Conservation (phyloP, 2,329 filamentous ascomycete genomes). For the Blastomyces gilchristii region DNA sequence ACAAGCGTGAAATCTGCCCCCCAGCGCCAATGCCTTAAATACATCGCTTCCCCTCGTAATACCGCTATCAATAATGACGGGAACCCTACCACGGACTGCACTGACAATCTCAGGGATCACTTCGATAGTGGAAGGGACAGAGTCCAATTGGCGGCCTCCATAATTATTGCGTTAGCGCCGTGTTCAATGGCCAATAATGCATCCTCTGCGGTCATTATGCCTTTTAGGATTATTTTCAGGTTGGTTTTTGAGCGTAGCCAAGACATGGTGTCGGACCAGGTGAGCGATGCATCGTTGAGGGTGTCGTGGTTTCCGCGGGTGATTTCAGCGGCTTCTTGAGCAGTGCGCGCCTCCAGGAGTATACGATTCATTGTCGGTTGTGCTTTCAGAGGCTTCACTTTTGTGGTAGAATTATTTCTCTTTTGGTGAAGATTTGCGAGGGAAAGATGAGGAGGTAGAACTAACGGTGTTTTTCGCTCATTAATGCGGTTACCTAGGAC, state of each 20-base stretch:
- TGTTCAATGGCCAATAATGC: constrained; percentile 35
- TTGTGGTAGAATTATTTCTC: constrained; percentile 57
- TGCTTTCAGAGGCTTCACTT: constrained; percentile 40
- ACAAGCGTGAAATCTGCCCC: constrained; percentile 51
- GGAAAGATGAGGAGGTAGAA: constrained; percentile 5
- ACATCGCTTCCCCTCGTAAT: constrained; percentile 39
- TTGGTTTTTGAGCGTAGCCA: constrained; percentile 1
- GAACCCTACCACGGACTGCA: constrained; percentile 24
- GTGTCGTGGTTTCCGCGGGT: constrained; percentile 51
- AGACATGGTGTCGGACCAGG: constrained; percentile 2
- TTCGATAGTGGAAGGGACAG: constrained; percentile 36
- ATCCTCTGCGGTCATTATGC: constrained; percentile 40
- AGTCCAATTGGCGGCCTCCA: constrained; percentile 41
- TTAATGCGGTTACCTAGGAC: constrained; percentile 51
- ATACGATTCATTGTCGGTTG: constrained; percentile 34
- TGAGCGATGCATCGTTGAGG: constrained; percentile 23
- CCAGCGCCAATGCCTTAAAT: constrained; percentile 42
- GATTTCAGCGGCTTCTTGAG: constrained; percentile 50
- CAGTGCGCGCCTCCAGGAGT: constrained; percentile 44
- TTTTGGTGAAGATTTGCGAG: constrained; percentile 31
- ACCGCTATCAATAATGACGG: constrained; percentile 40
- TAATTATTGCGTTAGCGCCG: constrained; percentile 31
- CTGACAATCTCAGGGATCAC: constrained; percentile 47
- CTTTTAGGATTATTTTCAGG: constrained; percentile 46
- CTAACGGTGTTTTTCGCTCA: neutral